These are phyloP conservation scores for Chalciporus pseudorubinellus DNA, from an alignment of 768 basidiomycete genomes.

Conservation along the genomic window DNA sequence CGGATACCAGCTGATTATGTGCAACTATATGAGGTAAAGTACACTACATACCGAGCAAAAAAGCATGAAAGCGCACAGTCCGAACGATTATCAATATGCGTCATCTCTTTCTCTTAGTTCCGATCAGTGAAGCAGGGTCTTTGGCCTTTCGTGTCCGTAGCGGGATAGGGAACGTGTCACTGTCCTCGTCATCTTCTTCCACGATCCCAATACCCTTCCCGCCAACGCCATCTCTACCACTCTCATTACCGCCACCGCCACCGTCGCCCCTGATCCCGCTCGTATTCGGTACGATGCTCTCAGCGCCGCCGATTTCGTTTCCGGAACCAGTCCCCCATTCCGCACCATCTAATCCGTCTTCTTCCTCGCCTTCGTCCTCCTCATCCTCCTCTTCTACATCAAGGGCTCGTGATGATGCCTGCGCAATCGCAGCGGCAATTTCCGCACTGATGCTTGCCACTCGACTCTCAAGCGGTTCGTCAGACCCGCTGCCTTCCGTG, in stretches of 20 bases:
- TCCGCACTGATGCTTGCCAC: slow-evolving; percentile 79
- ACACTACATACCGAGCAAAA: slow-evolving; percentile 8
- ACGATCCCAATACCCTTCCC: slow-evolving; percentile 19
- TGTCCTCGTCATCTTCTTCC: slow-evolving; percentile 70
- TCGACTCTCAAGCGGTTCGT: slow-evolving; percentile 54
- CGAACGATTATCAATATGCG: neutral
- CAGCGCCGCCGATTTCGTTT: slow-evolving; percentile 47
- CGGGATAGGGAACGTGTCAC: slow-evolving; percentile 65
- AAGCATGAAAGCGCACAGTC: neutral
- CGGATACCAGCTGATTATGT: slow-evolving; percentile 14
- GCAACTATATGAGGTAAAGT: slow-evolving; percentile 16
- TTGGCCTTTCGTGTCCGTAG: slow-evolving; percentile 67
- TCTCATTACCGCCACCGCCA: slow-evolving; percentile 27
- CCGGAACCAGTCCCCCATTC: slow-evolving; percentile 44
- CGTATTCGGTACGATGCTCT: slow-evolving; percentile 56
- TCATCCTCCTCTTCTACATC: slow-evolving; percentile 52
- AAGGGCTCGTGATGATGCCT: slow-evolving; percentile 62
- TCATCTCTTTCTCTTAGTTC: slow-evolving; percentile 68
- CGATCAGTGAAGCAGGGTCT: slow-evolving; percentile 44
- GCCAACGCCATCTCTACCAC: slow-evolving; percentile 8
- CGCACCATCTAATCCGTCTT: slow-evolving; percentile 44
- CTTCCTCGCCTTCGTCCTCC: slow-evolving; percentile 39
- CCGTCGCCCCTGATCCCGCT: slow-evolving; percentile 55
- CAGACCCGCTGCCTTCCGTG: slow-evolving; percentile 30
- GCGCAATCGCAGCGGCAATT: slow-evolving; percentile 77